Evolutionary conservation across 805 yeast species (phyloP), one percentile per base, ranked within the genome.

Genomic region (Ogataea pignaliae): DNA sequence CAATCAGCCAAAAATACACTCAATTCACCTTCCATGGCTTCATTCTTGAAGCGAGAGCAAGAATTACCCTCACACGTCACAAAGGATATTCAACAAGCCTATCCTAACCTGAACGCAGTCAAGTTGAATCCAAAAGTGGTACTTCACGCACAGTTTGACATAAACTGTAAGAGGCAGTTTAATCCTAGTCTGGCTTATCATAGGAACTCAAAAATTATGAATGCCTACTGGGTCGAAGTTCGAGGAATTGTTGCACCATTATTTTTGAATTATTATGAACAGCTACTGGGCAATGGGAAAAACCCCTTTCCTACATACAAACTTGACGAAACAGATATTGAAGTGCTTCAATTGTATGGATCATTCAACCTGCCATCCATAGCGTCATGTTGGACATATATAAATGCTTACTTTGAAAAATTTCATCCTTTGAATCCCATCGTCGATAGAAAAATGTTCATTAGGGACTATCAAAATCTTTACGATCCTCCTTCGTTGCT

Each of bases 391-490:
- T 76, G 75, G 51, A 85, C 79, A 51, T 64, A 83, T 44, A 70
- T 84, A 33, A 70, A 78, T 35, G 64, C 73, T 40, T 84, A 73
- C 61, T 84, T 84, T 52, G 73, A 71, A 35, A 74, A 75, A 48
- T 73, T 81, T 30, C 87, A 84, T 54, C 88, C 88, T 1, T 52
- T 75, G 29, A 73, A 82, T 61, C 90, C 91, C 9, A 74, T 83
- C 28, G 66, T 84, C 41, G 79, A 84, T 63, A 65, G 79, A 37
- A 68, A 79, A 0, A 71, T 72, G 54, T 85, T 84, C 59, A 72
- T 81, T 80, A 60, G 66, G 34, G 69, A 69, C 45, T 76, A 79
- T 55, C 72, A 75, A 52, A 78, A 81, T 33, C 67, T 73, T 2
- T 59, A 71, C n/a, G 75, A 77, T 54, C 76, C 73, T 34, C 85